Percentiles rank a stretch among this genome's conserved stretches.
Evolutionary conservation across 23 red algal species (phyloP).

Genomic region (Gracilaria gracilis): DNA sequence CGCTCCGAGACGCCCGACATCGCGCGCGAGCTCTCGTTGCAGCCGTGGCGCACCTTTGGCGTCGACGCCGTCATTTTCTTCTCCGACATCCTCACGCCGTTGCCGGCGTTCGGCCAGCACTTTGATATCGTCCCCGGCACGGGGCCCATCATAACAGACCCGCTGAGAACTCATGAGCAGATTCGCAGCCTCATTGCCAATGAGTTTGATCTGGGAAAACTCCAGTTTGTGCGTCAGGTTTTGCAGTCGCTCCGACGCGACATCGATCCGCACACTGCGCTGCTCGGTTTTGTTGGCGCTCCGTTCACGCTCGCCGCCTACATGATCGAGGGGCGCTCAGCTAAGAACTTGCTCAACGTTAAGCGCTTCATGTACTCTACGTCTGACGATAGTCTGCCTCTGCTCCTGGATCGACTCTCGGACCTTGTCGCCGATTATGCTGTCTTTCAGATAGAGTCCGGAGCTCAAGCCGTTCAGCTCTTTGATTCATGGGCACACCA

Average conservation of each 20-base stretch:
- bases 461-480: constrained; percentile 90
- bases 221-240: constrained; percentile 75
- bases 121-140: constrained; percentile 82
- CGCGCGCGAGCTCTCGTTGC: constrained; percentile 89
- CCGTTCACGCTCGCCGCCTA: constrained; percentile 95
- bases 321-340: constrained; percentile 72
- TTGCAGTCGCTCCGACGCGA: constrained; percentile 47
- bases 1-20: constrained; percentile 88
- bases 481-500: constrained; percentile 97
- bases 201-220: constrained; percentile 32
- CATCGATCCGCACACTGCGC: constrained; percentile 9
- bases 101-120: constrained; percentile 84
- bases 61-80: constrained; percentile 94
- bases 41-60: constrained; percentile 84
- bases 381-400: neutral
- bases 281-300: constrained; percentile 91
- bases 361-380: constrained; percentile 88
- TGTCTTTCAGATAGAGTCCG: constrained; percentile 70
- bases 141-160: constrained; percentile 66
- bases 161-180: constrained; percentile 53
- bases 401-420: constrained; percentile 66
- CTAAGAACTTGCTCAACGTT: constrained; percentile 68
- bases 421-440: constrained; percentile 74
- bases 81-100: constrained; percentile 93
- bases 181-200: constrained; percentile 9